phyloP scores from a whole-genome alignment of 495 filamentous ascomycete genomes.

The Pseudoneurospora amorphoporcata region DNA sequence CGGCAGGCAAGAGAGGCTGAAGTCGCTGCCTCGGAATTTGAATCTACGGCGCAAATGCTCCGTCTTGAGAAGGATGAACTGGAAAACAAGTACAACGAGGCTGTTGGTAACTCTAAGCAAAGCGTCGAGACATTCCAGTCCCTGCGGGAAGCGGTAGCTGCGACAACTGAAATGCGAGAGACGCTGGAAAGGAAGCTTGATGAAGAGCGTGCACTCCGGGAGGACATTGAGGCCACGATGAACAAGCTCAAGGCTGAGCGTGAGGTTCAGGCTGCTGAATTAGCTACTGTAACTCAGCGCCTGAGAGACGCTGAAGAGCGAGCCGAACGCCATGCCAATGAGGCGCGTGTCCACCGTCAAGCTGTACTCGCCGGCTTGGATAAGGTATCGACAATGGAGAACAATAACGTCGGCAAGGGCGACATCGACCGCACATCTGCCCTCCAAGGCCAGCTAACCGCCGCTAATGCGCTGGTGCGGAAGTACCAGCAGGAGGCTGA shows the following conservation, averaged over 20 bases:
- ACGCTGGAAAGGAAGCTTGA: constrained; percentile 74
- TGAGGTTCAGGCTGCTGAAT: constrained; percentile 70
- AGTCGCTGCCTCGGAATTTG: constrained; percentile 61
- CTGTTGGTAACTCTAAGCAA: constrained; percentile 53
- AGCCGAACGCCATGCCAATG: constrained; percentile 75
- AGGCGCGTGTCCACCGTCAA: constrained; percentile 76
- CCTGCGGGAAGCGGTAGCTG: constrained; percentile 67
- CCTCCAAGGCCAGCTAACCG: constrained; percentile 68
- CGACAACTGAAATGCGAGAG: constrained; percentile 62
- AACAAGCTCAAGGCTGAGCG: constrained; percentile 72
- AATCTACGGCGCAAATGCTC: constrained; percentile 60
- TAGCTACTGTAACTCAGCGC: constrained; percentile 62
- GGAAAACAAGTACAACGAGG: constrained; percentile 56
- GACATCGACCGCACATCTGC: constrained; percentile 66
- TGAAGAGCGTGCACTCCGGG: constrained; percentile 68
- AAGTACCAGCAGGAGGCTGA: constrained; percentile 90
- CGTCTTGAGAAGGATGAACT: constrained; percentile 78
- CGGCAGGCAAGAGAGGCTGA: constrained; percentile 69
- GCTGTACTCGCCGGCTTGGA: constrained; percentile 77
- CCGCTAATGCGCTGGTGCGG: constrained; percentile 68
- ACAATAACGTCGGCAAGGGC: constrained; percentile 39
- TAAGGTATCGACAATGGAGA: constrained; percentile 47
- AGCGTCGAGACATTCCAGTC: constrained; percentile 61
- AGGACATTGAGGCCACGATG: constrained; percentile 70
- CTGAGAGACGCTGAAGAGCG: constrained; percentile 83